A percentile compares a stretch with the other conserved stretches of the same genome.
These are phyloP conservation scores for Oryza meridionalis DNA, from an alignment of 176 grass and related monocot species.

Conservation along the genomic window DNA sequence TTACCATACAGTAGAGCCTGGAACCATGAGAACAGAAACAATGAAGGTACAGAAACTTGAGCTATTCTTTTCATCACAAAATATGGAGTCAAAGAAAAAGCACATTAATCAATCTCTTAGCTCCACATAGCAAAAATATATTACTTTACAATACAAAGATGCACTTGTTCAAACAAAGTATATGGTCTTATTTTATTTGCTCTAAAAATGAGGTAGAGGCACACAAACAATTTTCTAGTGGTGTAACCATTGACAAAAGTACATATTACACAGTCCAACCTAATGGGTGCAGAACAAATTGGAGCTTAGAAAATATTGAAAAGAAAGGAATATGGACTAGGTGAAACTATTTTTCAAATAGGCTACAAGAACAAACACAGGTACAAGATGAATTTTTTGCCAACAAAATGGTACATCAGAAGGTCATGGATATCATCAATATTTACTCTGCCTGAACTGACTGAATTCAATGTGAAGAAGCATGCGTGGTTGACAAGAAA, in stretches of 20 bases:
- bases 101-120: neutral
- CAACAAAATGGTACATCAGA: conserved; percentile 19
- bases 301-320: neutral
- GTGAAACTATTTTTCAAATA: neutral
- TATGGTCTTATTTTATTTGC: neutral
- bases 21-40: neutral
- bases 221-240: neutral
- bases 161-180: neutral
- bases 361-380: neutral
- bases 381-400: neutral
- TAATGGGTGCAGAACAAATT: neutral
- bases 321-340: neutral
- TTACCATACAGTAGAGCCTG: neutral
- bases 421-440: neutral
- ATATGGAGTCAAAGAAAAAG: neutral
- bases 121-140: neutral
- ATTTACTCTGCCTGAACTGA: neutral
- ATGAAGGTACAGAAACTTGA: neutral
- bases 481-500: conserved; percentile 35
- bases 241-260: neutral
- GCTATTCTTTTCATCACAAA: neutral
- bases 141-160: neutral
- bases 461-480: neutral
- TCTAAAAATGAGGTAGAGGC: neutral
- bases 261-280: neutral